Evolutionary conservation across 345 rosid species (phyloP), one percentile per base, ranked within the genome.

Genomic region (Nephelium lappaceum): DNA sequence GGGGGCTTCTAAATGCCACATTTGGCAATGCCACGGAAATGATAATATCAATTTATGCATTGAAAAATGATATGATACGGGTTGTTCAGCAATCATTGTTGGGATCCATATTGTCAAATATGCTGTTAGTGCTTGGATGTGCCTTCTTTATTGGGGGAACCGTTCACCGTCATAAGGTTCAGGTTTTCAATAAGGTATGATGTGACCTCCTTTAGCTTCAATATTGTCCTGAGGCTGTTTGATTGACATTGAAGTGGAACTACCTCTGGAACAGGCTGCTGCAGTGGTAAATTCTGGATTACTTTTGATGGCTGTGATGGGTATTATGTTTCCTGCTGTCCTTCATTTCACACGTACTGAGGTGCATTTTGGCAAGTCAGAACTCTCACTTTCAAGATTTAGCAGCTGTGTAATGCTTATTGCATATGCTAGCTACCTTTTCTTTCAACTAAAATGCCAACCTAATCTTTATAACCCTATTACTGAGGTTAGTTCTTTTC

Each of bases 301-400:
- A 89, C 88, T 95, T 81, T 80, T 95, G 85, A 95, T 95, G 99
- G 94, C 99, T 43, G 99, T 95, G 63, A 95, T 95, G 99, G 97
- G 99, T 63, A 84, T 93, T 45, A 93, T 93, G 55, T 95, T 95
- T 80, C 99, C 99, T 2, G 92, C 99, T 55, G 98, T 93, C 67
- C 93, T 95, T 68, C 94, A 91, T 80, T 92, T 80, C 71, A 95
- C 98, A 2, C 95, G 86, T 79, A 92, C 96, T 5, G 98, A 95
- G 81, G 93, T 94, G 73, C 96, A 90, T 75, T 85, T 84, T 81
- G 98, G 97, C 72, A 89, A 90, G 70, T 93, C 99, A 38, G 98
- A 93, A 83, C 85, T 95, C 74, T 84, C 95, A 77, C 98, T 95
- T 60, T 95, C 99, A 55, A 95, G 99, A 83, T 95, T 95, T 83